Base-by-base conservation (phyloP, 192 early-diverging fungal genomes). In the Coemansia reversa region DNA sequence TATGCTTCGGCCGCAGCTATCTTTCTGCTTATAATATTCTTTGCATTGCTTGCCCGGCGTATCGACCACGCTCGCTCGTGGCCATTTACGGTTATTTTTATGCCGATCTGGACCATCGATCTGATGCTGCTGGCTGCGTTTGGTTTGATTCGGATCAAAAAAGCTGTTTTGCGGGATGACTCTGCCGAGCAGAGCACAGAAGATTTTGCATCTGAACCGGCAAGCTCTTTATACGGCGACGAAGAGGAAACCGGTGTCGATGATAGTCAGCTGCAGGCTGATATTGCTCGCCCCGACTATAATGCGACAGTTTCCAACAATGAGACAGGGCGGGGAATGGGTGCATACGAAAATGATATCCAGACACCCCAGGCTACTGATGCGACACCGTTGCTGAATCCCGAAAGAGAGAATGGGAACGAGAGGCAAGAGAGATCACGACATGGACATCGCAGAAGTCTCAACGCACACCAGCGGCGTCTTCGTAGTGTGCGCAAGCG, bases 31-130 rank as follows among this genome's bases (percentile, higher is more conserved):
- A 90, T 98, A 49, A 76, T 90, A 16, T 95, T 95, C 62, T 90
- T 94, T 64, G 84, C 89, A 5, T 87, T 98, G 62, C 67, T 98
- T 32, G 83, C 93, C 5, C 83, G 87, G 39, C 78, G 88, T 6
- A 82, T 92, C 8, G 96, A 98, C 72, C 80, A 72, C 32, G 80
- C 80, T 48, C 84, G 88, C 30, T 57, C 52, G 28, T 94, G 92
- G 93, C 72, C 74, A 5, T 96, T 86, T 76, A 62, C 76, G 7
- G 83, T 87, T 5, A 91, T 94, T 6, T 93, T 93, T 72, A 85
- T 85, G 53, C 96, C 96, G 7, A 75, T 93, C 29, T 98, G 91
- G 87, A 80, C 93, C 14, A 69, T 91, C 32, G 87, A 93, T 69
- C 19, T 70, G 18, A 28, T 76, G 18, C 55, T 81, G 24, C 42